Evolutionary conservation across 2,329 filamentous ascomycete genomes (phyloP).

Genomic region (Colletotrichum coccodes): DNA sequence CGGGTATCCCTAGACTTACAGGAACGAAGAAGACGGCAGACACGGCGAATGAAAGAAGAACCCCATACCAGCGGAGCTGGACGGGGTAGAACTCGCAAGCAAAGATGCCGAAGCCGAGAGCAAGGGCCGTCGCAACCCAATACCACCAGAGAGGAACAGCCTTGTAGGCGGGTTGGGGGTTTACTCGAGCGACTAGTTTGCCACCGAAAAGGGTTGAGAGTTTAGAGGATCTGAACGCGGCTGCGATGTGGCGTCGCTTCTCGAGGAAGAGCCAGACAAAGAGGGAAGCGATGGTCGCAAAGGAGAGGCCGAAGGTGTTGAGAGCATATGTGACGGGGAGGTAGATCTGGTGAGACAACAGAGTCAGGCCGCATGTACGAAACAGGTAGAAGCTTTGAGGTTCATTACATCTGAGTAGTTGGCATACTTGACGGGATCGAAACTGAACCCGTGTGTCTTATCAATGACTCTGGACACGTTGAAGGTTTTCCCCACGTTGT

Average conservation of each 20-base stretch:
- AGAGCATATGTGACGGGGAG: constrained; percentile 55
- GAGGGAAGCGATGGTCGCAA: constrained; percentile 57
- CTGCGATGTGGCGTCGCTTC: constrained; percentile 39
- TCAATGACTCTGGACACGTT: constrained; percentile 59
- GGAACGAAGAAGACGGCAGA: constrained; percentile 43
- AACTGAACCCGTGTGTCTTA: constrained; percentile 44
- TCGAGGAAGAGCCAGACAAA: constrained; percentile 45
- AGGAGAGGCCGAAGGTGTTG: constrained; percentile 62
- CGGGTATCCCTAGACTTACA: constrained; percentile 40
- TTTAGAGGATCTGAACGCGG: background rate
- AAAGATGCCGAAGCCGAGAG: constrained; percentile 41
- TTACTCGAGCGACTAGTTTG: background rate
- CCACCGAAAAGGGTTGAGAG: background rate
- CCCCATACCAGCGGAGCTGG: constrained; percentile 45
- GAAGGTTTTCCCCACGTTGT: constrained; percentile 61
- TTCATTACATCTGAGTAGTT: constrained; percentile 60
- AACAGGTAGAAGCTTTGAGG: constrained; percentile 41
- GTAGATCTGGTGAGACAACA: constrained; percentile 44
- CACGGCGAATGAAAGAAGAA: constrained; percentile 39
- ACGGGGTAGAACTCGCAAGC: constrained; percentile 43
- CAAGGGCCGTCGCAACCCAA: constrained; percentile 25
- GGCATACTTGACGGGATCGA: constrained; percentile 59
- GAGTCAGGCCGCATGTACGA: constrained; percentile 33
- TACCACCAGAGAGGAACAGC: constrained; percentile 42
- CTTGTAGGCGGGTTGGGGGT: constrained; percentile 33